Evolutionary conservation across 257 asterid genomes (phyloP), one percentile per base, ranked within the genome.

Genomic region (Ballota nigra): DNA sequence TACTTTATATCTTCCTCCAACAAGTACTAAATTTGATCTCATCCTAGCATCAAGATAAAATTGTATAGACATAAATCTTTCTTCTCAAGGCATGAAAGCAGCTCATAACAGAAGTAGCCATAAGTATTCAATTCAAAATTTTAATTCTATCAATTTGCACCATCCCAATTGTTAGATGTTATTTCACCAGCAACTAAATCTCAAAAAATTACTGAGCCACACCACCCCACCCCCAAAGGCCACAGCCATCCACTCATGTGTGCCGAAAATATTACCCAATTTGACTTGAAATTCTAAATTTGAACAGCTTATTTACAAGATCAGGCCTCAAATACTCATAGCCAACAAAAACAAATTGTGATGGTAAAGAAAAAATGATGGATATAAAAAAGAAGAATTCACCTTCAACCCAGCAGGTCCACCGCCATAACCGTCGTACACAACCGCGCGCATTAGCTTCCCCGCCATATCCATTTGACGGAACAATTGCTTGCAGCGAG

Each of bases 341-440:
- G 29, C 60, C 53, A 40, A 6, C 18, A 8, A 33, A 58, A 33
- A 23, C 7, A 56, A 64, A n/a, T 22, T 13, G 26, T 18, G 45
- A 11, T 22, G 40, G 16, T n/a, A n/a, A n/a, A n/a, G 51, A 12
- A 23, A 65, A 34, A 23, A 2, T 43, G 56, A 16, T 41, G 26
- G 68, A 29, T 33, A 22, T 29, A 61, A 6, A 23, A 34, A 34
- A 57, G 3, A 72, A 33, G 67, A 71, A 62, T 24, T 73, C 34
- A 89, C 98, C 97, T 87, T 87, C 77, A 93, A 74, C 31, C 75
- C 94, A 66, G 95, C 83, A 41, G 88, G 85, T 15, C 96, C 97
- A 13, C 96, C 96, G 12, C 96, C 97, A 70, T 89, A 91, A n/a
- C 79, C 38, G 16, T 82, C 81, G 81, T 80, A 93, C 82, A 75